Conservation (phyloP, 2,329 filamentous ascomycete species). For the Phaeosphaeriaceae sp. region DNA sequence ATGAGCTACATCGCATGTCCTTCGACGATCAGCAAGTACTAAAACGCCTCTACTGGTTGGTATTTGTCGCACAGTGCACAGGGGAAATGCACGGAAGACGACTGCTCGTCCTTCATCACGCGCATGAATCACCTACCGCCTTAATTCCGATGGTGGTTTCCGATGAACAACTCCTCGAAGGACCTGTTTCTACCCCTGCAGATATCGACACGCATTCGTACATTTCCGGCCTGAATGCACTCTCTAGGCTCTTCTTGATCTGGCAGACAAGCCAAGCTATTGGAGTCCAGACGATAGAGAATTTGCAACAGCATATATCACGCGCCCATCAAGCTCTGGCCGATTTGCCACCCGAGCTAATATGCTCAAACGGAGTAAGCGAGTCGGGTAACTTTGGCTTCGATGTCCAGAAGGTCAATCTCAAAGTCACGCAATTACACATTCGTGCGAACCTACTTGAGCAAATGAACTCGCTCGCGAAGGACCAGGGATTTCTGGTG, state of each 20-base stretch:
- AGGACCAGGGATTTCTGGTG: constrained; percentile 11
- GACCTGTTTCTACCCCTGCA: not conserved
- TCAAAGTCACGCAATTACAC: constrained; percentile 30
- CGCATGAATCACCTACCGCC: constrained; percentile 17
- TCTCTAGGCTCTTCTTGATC: constrained; percentile 23
- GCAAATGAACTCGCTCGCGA: constrained; percentile 25
- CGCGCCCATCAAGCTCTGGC: constrained; percentile 16
- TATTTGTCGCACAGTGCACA: constrained; percentile 26
- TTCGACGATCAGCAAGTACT: constrained; percentile 21
- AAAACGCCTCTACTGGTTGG: constrained; percentile 29
- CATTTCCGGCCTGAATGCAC: constrained; percentile 25
- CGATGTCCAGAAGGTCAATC: constrained; percentile 27
- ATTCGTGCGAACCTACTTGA: constrained; percentile 30
- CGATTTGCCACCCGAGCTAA: constrained; percentile 20
- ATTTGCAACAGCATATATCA: constrained; percentile 21
- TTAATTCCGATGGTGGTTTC: constrained; percentile 20
- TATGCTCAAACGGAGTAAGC: constrained; percentile 11
- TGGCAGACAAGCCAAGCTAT: constrained; percentile 30
- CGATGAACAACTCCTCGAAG: constrained; percentile 16
- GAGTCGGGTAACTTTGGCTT: constrained; percentile 21
- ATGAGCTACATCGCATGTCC: constrained; percentile 13
- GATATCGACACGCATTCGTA: constrained; percentile 10
- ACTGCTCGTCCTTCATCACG: constrained; percentile 18
- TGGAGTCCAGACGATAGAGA: constrained; percentile 16
- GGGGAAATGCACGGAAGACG: constrained; percentile 25